Base-by-base conservation (phyloP, 2,329 filamentous ascomycete species). In the Exophiala calicioides region DNA sequence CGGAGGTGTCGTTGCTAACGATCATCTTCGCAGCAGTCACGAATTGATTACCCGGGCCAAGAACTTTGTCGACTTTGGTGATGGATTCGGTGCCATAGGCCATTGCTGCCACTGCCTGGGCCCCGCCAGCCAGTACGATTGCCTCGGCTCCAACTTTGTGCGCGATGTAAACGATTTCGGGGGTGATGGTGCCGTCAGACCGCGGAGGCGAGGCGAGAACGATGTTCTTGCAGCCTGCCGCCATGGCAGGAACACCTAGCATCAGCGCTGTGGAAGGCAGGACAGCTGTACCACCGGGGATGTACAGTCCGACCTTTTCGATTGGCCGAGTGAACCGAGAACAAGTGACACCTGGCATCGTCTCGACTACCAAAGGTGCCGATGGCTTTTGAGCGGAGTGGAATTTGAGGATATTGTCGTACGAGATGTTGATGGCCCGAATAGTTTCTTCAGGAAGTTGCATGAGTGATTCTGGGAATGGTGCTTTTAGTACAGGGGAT, bases 1-100 rank as follows among this genome's bases (percentile, higher is more conserved):
- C 93, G 50, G 90, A 94, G 33, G 93, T 97, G 66, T 98, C 93
- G 68, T 98, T 98, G 69, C 86, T 88, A 32, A 98, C 93, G 60
- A 90, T 79, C 93, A 98, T 98, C 80, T 98, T 98, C 41, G 88
- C 93, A 1, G 93, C 93, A 0, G 93, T 98, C 30, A 98, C 93
- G 64, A 97, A 98, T 68, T 97, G 93, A 71, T 98, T 98, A 26
- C 93, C 93, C 2, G 93, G 93, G 0, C 93, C 93, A 9, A 97
- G 81, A 59, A 98, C 96, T 80, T 98, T 98, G 77, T 98, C 93
- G 5, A 98, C 93, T 74, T 98, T 98, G 68, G 77, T 88, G 39
- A 98, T 82, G 59, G 84, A 91, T 69, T 96, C 86, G 0, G 93
- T 98, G 36, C 93, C 93, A 70, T 98, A 98, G 2, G 93, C 93